A percentile compares a stretch with the other conserved stretches of the same genome.
Conservation (phyloP, 768 basidiomycete genomes). For the Mrakia blollopis region DNA sequence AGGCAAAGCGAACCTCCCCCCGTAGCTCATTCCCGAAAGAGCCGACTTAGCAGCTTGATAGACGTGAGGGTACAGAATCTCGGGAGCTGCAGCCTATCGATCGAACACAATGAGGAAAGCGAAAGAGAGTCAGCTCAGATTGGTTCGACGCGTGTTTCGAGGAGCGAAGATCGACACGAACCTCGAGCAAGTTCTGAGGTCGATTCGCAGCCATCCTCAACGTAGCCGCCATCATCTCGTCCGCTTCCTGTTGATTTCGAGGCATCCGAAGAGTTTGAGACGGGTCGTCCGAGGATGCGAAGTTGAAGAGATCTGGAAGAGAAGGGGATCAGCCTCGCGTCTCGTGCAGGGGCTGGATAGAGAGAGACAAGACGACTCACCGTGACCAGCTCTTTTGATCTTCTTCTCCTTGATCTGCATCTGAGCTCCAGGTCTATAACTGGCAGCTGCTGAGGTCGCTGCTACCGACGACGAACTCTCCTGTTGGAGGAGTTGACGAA, state of each 20-base stretch:
- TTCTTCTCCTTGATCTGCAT: slow-evolving; percentile 19
- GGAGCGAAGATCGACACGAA: neutral
- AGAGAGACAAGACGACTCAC: neutral
- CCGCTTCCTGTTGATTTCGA: slow-evolving; percentile 12
- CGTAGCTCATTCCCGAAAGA: slow-evolving; percentile 60
- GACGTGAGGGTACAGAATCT: slow-evolving; percentile 69
- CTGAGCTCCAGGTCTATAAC: slow-evolving; percentile 22
- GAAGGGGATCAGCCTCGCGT: neutral
- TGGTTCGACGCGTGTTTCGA: neutral
- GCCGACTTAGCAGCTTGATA: slow-evolving; percentile 63
- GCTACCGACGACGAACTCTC: neutral
- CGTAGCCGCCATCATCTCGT: slow-evolving; percentile 21
- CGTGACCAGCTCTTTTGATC: slow-evolving; percentile 16
- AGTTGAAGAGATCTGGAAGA: neutral
- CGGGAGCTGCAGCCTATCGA: slow-evolving; percentile 32
- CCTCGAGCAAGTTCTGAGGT: slow-evolving; percentile 6
- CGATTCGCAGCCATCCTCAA: slow-evolving; percentile 14
- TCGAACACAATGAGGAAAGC: neutral
- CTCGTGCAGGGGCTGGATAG: neutral
- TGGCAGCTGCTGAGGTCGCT: neutral
- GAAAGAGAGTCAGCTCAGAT: neutral
- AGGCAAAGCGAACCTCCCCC: slow-evolving; percentile 74
- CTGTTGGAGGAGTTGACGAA: neutral
- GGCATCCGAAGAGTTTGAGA: neutral
- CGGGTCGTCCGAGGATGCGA: neutral